phyloP scores from a whole-genome alignment of 352 stramenopile genomes.

The Plasmopara muralis region DNA sequence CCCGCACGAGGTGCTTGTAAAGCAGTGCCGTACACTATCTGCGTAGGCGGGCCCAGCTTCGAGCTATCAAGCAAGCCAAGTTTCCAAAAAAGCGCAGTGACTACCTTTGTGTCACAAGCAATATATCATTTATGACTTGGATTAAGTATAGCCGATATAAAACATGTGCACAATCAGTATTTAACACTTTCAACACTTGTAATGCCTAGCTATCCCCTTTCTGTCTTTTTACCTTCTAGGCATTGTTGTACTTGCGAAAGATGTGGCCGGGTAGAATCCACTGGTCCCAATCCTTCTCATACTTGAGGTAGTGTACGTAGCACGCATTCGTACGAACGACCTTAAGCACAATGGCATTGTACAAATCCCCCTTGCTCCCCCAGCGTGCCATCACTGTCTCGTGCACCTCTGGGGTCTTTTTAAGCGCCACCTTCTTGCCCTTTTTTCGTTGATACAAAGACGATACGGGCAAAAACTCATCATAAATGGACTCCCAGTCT shows the following conservation, averaged over 20 bases:
- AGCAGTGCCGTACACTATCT: too few relatives aligned
- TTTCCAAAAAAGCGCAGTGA: too few relatives aligned
- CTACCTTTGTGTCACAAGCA: too few relatives aligned
- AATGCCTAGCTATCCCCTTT: too few relatives aligned
- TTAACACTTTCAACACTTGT: too few relatives aligned
- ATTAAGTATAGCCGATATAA: too few relatives aligned
- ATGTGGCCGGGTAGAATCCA: conserved; percentile 75
- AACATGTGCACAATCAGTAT: too few relatives aligned
- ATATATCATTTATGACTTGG: too few relatives aligned
- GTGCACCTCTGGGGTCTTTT: conserved; percentile 59
- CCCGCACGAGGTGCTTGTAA: too few relatives aligned
- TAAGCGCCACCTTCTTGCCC: conserved; percentile 45
- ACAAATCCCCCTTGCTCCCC: conserved; percentile 62
- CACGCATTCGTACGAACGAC: conserved; percentile 70
- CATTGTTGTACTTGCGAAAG: conserved; percentile 60
- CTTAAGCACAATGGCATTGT: conserved; percentile 75
- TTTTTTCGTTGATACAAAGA: conserved; percentile 53
- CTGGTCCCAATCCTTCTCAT: conserved; percentile 80
- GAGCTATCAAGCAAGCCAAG: too few relatives aligned
- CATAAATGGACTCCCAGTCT: conserved; percentile 78
- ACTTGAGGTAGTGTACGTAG: conserved; percentile 80
- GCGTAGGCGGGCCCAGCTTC: too few relatives aligned
- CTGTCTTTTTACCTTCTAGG: conserved; percentile 1
- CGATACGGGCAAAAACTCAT: conserved; percentile 64
- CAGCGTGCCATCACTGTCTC: conserved; percentile 70